Evolutionary conservation across 2,329 filamentous ascomycete genomes (phyloP).

Genomic region (Ophiostoma perfectum): DNA sequence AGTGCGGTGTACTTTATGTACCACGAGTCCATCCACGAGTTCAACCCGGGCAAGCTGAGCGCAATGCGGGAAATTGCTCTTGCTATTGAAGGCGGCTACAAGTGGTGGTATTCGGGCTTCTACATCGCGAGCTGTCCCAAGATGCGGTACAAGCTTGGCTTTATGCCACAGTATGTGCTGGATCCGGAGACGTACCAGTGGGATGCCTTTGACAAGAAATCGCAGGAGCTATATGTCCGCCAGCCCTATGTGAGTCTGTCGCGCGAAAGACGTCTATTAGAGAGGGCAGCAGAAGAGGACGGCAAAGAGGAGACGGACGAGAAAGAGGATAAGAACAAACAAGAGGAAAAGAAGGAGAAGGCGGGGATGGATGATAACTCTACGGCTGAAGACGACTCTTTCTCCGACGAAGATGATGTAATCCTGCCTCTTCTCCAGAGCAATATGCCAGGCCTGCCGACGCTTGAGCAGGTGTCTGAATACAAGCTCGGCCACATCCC

Average conservation of each 20-base stretch:
- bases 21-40: constrained; percentile 64
- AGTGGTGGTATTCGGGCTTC: constrained; percentile 74
- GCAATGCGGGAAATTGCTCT: constrained; percentile 68
- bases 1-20: constrained; percentile 83
- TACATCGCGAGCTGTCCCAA: constrained; percentile 78
- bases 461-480: constrained; percentile 46
- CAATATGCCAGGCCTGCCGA: constrained; percentile 62
- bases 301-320: background rate
- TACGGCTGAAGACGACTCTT: constrained; percentile 15
- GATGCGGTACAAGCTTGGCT: constrained; percentile 82
- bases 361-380: constrained; percentile 30
- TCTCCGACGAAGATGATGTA: constrained; percentile 22
- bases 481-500: constrained; percentile 56
- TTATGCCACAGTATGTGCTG: constrained; percentile 66
- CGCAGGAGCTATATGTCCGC: constrained; percentile 47
- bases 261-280: constrained; percentile 30
- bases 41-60: constrained; percentile 68
- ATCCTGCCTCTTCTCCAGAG: constrained; percentile 49
- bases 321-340: no score
- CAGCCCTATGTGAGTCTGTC: constrained; percentile 53
- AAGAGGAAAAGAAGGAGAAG: background rate
- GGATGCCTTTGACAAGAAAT: constrained; percentile 51
- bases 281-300: background rate
- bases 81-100: constrained; percentile 62
- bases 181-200: constrained; percentile 62